phyloP scores from a whole-genome alignment of 345 rosid genomes.

The Rubroshorea leprosula region DNA sequence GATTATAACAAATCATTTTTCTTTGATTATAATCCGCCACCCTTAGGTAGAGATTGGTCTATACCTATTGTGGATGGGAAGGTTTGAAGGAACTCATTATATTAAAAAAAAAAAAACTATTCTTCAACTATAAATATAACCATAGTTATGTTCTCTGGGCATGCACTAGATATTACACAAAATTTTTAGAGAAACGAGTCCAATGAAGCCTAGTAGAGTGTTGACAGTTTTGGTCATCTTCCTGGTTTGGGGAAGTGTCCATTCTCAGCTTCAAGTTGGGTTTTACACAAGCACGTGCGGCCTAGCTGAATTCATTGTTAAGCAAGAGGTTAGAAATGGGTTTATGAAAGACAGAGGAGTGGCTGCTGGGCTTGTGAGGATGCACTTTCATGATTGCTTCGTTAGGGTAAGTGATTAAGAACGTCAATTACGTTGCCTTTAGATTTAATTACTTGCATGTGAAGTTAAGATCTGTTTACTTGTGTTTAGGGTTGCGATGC shows the following conservation, averaged over 20 bases:
- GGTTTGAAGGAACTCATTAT: no score
- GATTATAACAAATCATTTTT: no score
- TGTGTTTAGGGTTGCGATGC: conserved; percentile 48
- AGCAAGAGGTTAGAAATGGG: conserved; percentile 32
- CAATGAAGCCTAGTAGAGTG: conserved; percentile 1
- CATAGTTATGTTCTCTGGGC: neutral
- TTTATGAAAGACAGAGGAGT: conserved; percentile 29
- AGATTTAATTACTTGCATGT: neutral
- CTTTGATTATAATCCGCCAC: no score
- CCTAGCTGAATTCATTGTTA: conserved; percentile 40
- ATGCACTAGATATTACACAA: neutral
- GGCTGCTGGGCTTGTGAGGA: conserved; percentile 44
- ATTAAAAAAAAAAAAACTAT: no score
- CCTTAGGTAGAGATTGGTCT: no score
- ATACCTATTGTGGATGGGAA: no score
- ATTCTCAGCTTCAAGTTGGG: conserved; percentile 38
- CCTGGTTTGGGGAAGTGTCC: conserved; percentile 16
- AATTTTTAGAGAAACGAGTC: conserved; percentile 5
- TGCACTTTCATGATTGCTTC: conserved; percentile 66
- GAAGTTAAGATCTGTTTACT: neutral
- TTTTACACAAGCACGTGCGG: conserved; percentile 32
- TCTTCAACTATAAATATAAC: conserved; percentile 10
- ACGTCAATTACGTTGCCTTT: neutral
- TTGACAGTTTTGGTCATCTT: neutral
- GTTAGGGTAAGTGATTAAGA: conserved; percentile 31